A percentile compares a stretch with the other conserved stretches of the same genome.
phyloP scores from a whole-genome alignment of 2,329 filamentous ascomycete species.

The Ophiobolus disseminans region DNA sequence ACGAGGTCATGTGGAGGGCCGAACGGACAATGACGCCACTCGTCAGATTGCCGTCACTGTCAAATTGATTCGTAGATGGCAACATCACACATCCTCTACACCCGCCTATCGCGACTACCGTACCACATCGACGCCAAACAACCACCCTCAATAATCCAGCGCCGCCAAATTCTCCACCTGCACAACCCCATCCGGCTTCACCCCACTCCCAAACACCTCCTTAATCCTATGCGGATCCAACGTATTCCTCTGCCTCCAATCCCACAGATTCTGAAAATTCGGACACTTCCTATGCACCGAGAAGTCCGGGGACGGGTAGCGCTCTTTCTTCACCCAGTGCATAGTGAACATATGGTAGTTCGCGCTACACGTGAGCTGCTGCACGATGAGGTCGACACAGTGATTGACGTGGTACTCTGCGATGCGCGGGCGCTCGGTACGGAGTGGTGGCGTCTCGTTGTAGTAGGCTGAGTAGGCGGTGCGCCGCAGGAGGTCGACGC shows the following conservation, averaged over 20 bases:
- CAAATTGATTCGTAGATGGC: no score
- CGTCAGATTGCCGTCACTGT: no score
- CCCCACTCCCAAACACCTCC: no score
- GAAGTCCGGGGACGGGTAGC: background rate
- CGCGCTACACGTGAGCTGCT: background rate
- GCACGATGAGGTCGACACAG: background rate
- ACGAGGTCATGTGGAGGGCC: no score
- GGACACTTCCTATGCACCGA: background rate
- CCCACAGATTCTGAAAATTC: background rate
- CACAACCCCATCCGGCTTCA: no score
- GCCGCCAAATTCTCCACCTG: no score
- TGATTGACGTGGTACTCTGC: background rate
- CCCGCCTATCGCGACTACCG: no score
- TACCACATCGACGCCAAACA: no score
- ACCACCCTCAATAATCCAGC: no score
- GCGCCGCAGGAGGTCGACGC: background rate
- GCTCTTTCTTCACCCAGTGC: background rate
- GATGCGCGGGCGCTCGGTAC: background rate
- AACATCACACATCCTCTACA: no score
- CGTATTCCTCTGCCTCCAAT: background rate
- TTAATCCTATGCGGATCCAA: background rate
- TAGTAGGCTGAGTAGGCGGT: background rate
- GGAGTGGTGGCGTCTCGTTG: background rate
- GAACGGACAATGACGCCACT: no score
- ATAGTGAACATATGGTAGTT: background rate